Conservation (phyloP, 2,329 filamentous ascomycete genomes). For the Furcasterigmium furcatum region DNA sequence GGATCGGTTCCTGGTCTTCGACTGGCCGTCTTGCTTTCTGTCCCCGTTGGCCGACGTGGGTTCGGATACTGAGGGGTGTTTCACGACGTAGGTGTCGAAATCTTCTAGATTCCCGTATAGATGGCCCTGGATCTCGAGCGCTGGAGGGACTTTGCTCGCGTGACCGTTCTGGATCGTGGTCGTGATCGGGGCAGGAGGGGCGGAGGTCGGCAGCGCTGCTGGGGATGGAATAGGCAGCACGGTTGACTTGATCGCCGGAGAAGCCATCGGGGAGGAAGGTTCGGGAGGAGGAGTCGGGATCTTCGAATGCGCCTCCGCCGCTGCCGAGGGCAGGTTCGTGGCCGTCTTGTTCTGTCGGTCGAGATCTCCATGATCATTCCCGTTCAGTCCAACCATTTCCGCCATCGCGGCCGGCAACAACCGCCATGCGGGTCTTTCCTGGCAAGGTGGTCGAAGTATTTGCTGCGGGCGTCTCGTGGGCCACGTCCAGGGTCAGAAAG, state of each 20-base stretch:
- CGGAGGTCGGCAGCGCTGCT: neutral
- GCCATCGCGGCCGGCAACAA: neutral
- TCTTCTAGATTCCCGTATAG: constrained; percentile 2
- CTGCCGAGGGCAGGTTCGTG: constrained; percentile 1
- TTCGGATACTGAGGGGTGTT: constrained; percentile 2
- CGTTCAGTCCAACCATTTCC: neutral
- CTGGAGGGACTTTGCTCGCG: constrained; percentile 12
- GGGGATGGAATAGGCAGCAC: neutral
- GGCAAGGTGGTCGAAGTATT: too few species aligned
- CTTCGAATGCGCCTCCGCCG: constrained; percentile 7
- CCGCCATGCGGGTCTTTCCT: neutral
- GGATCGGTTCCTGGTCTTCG: constrained; percentile 6
- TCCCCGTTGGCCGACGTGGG: constrained; percentile 4
- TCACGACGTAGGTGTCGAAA: neutral
- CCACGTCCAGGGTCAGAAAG: too few species aligned
- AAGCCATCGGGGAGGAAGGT: constrained; percentile 2
- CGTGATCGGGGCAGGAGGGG: constrained; percentile 11
- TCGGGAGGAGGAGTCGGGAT: constrained; percentile 9
- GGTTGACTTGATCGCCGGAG: neutral
- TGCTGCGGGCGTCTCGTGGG: too few species aligned
- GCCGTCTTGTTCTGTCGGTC: neutral
- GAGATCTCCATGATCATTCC: neutral
- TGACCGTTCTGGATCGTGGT: constrained; percentile 10
- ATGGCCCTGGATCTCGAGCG: constrained; percentile 8
- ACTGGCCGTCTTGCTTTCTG: constrained; percentile 3